phyloP scores from a whole-genome alignment of 2,329 filamentous ascomycete species.

The Monilinia vaccinii-corymbosi region DNA sequence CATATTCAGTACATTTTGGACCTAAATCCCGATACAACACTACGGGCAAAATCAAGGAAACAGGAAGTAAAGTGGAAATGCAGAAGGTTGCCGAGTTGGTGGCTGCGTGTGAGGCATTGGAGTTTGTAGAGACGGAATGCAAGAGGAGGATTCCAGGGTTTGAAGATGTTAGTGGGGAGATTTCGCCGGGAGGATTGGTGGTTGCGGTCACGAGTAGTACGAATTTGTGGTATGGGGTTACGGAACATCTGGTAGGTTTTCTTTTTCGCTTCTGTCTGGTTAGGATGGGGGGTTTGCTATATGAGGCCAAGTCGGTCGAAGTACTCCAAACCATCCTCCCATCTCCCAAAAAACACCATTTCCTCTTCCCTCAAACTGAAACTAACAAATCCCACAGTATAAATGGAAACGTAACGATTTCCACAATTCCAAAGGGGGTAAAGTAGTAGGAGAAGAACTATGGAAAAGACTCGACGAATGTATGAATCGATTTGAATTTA shows the following conservation, averaged over 20 bases:
- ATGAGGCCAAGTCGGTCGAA: too few species aligned
- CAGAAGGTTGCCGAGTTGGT: constrained; percentile 8
- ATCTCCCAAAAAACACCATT: neutral
- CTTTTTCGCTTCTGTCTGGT: neutral
- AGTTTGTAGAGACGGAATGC: constrained; percentile 5
- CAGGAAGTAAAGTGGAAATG: neutral
- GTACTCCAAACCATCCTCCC: neutral
- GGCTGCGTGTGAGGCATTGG: constrained; percentile 1
- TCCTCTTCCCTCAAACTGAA: neutral
- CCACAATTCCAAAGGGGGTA: constrained; percentile 1
- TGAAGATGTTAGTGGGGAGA: neutral
- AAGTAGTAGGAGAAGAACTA: constrained; percentile 1
- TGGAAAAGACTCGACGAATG: constrained; percentile 1
- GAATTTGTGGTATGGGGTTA: constrained; percentile 10
- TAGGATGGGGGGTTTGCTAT: neutral
- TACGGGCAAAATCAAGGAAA: neutral
- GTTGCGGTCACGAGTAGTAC: constrained; percentile 5
- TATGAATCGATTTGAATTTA: constrained; percentile 2
- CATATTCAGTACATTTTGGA: neutral
- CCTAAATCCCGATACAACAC: constrained; percentile 1
- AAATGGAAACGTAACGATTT: constrained; percentile 10
- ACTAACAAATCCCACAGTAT: neutral
- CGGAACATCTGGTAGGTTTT: constrained; percentile 7
- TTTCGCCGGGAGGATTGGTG: neutral
- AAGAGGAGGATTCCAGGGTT: neutral